Conservation (phyloP, 75 land plant genomes). For the Ceratopteris richardii region DNA sequence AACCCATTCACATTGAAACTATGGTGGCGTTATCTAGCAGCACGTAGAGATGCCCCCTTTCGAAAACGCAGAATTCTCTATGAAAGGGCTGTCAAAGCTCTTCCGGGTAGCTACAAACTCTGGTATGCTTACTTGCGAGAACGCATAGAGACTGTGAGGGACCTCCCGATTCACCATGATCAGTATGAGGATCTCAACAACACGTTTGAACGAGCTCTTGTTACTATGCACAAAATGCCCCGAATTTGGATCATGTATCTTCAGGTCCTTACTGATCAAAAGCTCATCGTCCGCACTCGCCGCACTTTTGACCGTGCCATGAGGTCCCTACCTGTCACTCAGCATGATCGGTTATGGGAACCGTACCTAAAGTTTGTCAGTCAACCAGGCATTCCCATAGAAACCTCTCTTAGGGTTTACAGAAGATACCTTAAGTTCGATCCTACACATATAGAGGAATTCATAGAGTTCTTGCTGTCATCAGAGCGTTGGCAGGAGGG, state of each 20-base stretch:
- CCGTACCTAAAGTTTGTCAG: slow-evolving; percentile 58
- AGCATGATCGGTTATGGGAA: slow-evolving; percentile 90
- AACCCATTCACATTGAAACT: slow-evolving; percentile 75
- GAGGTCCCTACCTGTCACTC: slow-evolving; percentile 84
- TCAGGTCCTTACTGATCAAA: slow-evolving; percentile 52
- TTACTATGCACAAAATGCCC: slow-evolving; percentile 97
- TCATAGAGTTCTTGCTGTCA: slow-evolving; percentile 70
- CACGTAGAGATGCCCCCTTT: slow-evolving; percentile 52
- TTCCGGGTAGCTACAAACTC: slow-evolving; percentile 88
- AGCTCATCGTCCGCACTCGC: slow-evolving; percentile 52
- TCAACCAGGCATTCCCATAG: slow-evolving; percentile 76
- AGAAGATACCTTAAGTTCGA: slow-evolving; percentile 79
- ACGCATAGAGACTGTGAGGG: slow-evolving; percentile 47
- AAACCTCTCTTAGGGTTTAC: slow-evolving; percentile 83
- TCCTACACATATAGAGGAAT: slow-evolving; percentile 85
- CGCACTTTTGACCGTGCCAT: slow-evolving; percentile 80
- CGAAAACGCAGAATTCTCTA: slow-evolving; percentile 56
- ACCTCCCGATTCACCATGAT: slow-evolving; percentile 43
- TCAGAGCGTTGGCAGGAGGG: slow-evolving; percentile 84
- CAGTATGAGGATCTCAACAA: slow-evolving; percentile 66
- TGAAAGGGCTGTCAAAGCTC: slow-evolving; percentile 74
- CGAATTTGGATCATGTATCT: slow-evolving; percentile 86
- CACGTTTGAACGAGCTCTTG: slow-evolving; percentile 88
- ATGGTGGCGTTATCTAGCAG: slow-evolving; percentile 92
- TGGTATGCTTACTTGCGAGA: slow-evolving; percentile 90